Percentiles rank a stretch among this genome's conserved stretches.
phyloP scores from a whole-genome alignment of 140 eudicot species.

The Oenanthe javanica region DNA sequence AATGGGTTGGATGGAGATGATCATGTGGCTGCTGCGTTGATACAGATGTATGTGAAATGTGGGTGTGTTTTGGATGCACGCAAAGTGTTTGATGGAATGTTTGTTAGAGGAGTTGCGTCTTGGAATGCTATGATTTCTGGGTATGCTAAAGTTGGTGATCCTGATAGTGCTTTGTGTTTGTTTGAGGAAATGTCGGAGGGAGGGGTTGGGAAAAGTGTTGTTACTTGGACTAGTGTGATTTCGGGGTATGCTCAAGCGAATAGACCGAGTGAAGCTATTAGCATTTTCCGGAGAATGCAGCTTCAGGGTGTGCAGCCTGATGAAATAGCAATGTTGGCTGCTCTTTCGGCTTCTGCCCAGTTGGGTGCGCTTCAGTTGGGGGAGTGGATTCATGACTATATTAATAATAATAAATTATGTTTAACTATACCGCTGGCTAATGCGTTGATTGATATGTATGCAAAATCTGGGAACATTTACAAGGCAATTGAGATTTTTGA shows the following conservation, averaged over 20 bases:
- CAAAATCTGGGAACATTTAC: conserved; percentile 44
- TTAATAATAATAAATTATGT: conserved; percentile 15
- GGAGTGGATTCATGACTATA: conserved; percentile 37
- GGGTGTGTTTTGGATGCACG: conserved; percentile 36
- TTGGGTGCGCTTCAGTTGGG: conserved; percentile 52
- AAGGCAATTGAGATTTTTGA: conserved; percentile 39
- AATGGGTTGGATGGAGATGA: conserved; percentile 27
- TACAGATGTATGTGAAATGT: conserved; percentile 29
- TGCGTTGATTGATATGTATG: conserved; percentile 59
- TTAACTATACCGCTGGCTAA: conserved; percentile 29
- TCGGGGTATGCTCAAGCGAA: conserved; percentile 41
- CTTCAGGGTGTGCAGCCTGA: conserved; percentile 30
- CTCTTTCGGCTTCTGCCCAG: conserved; percentile 49
- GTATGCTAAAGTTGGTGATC: conserved; percentile 43
- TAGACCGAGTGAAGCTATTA: conserved; percentile 34
- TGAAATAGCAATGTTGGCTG: conserved; percentile 52
- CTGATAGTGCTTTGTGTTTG: conserved; percentile 25
- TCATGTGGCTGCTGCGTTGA: conserved; percentile 28
- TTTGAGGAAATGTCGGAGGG: conserved; percentile 34
- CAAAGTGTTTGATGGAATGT: conserved; percentile 48
- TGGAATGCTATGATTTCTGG: conserved; percentile 67
- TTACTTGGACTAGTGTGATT: conserved; percentile 52
- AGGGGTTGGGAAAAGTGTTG: conserved; percentile 22
- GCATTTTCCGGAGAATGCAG: conserved; percentile 41
- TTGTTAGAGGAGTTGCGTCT: conserved; percentile 20